A percentile compares a stretch with the other conserved stretches of the same genome.
Conservation (phyloP, 2,329 filamentous ascomycete species). For the Zymoseptoria ardabiliae region DNA sequence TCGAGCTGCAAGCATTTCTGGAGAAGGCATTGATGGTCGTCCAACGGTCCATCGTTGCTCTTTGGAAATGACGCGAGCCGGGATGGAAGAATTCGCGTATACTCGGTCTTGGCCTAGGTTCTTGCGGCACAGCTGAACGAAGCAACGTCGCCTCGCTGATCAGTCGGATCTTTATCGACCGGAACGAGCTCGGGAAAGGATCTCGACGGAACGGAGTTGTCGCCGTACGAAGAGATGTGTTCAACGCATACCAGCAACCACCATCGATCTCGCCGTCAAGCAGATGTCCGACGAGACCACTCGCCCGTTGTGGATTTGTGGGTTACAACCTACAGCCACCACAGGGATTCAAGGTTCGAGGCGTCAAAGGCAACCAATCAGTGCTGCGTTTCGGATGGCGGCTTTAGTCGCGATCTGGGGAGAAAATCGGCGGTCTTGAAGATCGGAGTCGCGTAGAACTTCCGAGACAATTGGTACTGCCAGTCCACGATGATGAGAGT, state of each 20-base stretch:
- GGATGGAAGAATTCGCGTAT: background rate
- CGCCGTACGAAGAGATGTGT: background rate
- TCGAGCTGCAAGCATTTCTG: background rate
- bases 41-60: background rate
- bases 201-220: no score
- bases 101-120: background rate
- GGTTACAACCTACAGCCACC: background rate
- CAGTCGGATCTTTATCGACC: no score
- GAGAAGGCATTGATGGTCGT: background rate
- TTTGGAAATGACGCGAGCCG: background rate
- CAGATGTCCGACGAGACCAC: no score
- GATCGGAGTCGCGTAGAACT: background rate
- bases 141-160: background rate
- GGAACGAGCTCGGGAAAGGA: no score
- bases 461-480: no score
- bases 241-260: no score
- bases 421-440: background rate
- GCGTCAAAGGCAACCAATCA: background rate
- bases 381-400: background rate
- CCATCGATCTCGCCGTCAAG: no score
- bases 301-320: background rate
- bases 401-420: background rate
- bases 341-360: background rate
- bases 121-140: background rate
- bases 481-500: no score